These are phyloP conservation scores for Tricholoma bakamatsutake DNA, from an alignment of 768 basidiomycete genomes.

Conservation along the genomic window DNA sequence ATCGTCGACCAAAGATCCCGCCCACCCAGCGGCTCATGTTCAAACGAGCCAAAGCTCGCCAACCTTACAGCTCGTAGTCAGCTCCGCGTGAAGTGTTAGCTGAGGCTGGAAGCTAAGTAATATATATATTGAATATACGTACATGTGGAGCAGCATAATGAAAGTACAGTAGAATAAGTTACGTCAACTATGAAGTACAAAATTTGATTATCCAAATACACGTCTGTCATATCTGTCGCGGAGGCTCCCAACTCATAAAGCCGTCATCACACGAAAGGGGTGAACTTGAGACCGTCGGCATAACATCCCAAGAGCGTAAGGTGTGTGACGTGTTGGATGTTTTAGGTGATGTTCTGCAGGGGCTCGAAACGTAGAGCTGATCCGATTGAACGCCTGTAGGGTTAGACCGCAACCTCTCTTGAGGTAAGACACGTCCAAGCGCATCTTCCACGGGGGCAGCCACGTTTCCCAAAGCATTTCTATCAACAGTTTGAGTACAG, in stretches of 20 bases:
- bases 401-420: constrained; percentile 10
- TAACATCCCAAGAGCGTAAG: constrained; percentile 27
- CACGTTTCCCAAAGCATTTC: constrained; percentile 37
- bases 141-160: background rate
- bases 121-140: too few relatives aligned
- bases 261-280: constrained; percentile 44
- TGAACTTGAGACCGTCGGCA: constrained; percentile 19
- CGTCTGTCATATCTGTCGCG: constrained; percentile 18
- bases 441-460: constrained; percentile 22
- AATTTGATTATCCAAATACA: background rate
- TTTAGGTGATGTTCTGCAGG: constrained; percentile 9
- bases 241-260: constrained; percentile 60
- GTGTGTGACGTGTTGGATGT: constrained; percentile 12
- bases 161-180: background rate
- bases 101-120: too few relatives aligned
- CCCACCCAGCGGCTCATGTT: too few relatives aligned
- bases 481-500: constrained; percentile 15
- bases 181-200: background rate
- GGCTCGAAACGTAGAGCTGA: constrained; percentile 9
- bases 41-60: too few relatives aligned
- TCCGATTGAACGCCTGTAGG: constrained; percentile 6
- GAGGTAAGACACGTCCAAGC: constrained; percentile 7
- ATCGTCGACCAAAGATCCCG: too few relatives aligned
- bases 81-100: too few relatives aligned
- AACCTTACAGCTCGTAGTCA: too few relatives aligned